phyloP scores from a whole-genome alignment of 2,329 filamentous ascomycete genomes.

The Pestalotiopsis sp. region DNA sequence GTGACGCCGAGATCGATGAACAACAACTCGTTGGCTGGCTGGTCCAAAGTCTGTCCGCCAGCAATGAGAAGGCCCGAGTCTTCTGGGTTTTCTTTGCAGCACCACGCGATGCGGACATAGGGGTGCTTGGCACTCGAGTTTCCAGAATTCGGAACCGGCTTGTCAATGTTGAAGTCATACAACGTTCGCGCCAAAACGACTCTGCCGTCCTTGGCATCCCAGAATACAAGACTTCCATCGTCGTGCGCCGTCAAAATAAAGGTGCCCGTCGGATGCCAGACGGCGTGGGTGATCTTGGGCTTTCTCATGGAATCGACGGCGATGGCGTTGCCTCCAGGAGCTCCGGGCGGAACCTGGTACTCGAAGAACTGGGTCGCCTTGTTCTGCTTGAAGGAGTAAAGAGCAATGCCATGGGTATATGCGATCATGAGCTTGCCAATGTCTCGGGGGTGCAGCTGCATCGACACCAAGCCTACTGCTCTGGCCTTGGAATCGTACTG shows the following conservation, averaged over 20 bases:
- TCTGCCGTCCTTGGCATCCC: conserved; percentile 89
- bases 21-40: conserved; percentile 75
- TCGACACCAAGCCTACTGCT: conserved; percentile 65
- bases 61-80: conserved; percentile 88
- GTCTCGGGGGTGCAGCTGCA: conserved; percentile 88
- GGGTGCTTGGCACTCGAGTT: conserved; percentile 69
- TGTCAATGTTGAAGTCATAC: conserved; percentile 72
- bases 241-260: conserved; percentile 87
- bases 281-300: conserved; percentile 77
- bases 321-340: conserved; percentile 77
- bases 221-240: conserved; percentile 89
- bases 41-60: conserved; percentile 73
- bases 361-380: conserved; percentile 77
- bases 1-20: conserved; percentile 89
- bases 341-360: conserved; percentile 80
- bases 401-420: conserved; percentile 84
- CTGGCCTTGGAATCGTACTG: conserved; percentile 70
- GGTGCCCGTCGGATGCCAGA: conserved; percentile 95
- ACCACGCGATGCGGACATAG: conserved; percentile 83
- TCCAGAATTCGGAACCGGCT: conserved; percentile 56
- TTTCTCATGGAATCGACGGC: conserved; percentile 64
- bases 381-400: conserved; percentile 95
- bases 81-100: conserved; percentile 90
- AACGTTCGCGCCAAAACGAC: conserved; percentile 83
- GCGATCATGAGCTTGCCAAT: conserved; percentile 89